A percentile compares a stretch with the other conserved stretches of the same genome.
Conservation (phyloP, 2,329 filamentous ascomycete genomes). For the Myrmaecium sp. region DNA sequence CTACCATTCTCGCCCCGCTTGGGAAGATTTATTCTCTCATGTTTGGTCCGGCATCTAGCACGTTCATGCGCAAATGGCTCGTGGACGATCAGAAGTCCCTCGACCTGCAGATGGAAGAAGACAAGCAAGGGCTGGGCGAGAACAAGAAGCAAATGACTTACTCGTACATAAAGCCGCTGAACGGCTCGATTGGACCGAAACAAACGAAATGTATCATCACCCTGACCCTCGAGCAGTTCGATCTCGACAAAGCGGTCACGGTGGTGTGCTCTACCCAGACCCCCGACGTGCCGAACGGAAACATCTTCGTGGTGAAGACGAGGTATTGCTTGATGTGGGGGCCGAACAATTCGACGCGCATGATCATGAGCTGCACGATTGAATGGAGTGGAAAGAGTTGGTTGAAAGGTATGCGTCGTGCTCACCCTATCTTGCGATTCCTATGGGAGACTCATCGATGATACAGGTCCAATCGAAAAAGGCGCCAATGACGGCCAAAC, state of each 20-base stretch:
- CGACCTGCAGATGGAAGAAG: slow-evolving; percentile 70
- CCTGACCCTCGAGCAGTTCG: slow-evolving; percentile 67
- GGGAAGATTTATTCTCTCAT: slow-evolving; percentile 82
- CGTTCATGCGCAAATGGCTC: slow-evolving; percentile 78
- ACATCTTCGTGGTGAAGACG: slow-evolving; percentile 81
- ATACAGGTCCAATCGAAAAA: slow-evolving; percentile 83
- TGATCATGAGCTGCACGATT: slow-evolving; percentile 76
- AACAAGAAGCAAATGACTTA: slow-evolving; percentile 62
- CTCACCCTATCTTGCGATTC: slow-evolving; percentile 1
- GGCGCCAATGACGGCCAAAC: slow-evolving; percentile 81
- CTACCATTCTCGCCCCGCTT: slow-evolving; percentile 68
- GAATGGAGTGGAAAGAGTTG: slow-evolving; percentile 98
- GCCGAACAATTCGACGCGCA: slow-evolving; percentile 64
- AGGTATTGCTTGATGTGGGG: slow-evolving; percentile 92
- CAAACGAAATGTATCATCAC: slow-evolving; percentile 89
- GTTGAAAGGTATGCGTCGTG: slow-evolving; percentile 60
- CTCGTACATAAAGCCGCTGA: slow-evolving; percentile 82
- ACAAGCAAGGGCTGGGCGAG: slow-evolving; percentile 58
- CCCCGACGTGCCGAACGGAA: slow-evolving; percentile 88
- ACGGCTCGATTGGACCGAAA: slow-evolving; percentile 69
- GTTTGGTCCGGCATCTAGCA: slow-evolving; percentile 64
- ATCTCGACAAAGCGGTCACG: slow-evolving; percentile 73
- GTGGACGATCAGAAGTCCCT: slow-evolving; percentile 73
- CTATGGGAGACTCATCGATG: slow-evolving; percentile 1
- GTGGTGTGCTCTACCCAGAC: slow-evolving; percentile 74